Evolutionary conservation across 176 grass and related monocot genomes (phyloP).

Genomic region (Musa acuminata): DNA sequence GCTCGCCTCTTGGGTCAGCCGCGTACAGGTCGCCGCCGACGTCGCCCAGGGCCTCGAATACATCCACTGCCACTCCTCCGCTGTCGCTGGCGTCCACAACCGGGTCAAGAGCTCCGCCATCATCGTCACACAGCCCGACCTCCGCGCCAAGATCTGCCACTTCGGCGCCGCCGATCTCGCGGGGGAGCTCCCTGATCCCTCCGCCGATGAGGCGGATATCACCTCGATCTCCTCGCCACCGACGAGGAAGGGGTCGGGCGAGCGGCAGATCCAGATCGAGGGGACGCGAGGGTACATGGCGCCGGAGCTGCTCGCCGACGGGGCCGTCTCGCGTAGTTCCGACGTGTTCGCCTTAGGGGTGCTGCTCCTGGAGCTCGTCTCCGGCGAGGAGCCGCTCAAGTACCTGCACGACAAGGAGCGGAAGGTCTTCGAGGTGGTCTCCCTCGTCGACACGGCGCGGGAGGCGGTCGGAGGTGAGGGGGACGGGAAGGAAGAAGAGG

Average conservation of each 20-base stretch:
- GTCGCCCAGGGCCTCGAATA: constrained; percentile 3
- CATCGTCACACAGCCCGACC: constrained; percentile 33
- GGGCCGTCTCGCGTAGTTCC: constrained; percentile 42
- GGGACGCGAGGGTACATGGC: constrained; percentile 80
- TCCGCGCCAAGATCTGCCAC: constrained; percentile 5
- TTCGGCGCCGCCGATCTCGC: background rate
- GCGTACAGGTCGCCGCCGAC: constrained; percentile 42
- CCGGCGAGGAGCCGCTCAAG: constrained; percentile 53
- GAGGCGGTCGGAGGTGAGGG: constrained; percentile 16
- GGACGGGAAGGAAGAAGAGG: constrained; percentile 29
- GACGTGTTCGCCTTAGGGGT: constrained; percentile 75
- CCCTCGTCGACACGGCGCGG: constrained; percentile 43
- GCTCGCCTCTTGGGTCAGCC: constrained; percentile 36
- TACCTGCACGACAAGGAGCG: constrained; percentile 33
- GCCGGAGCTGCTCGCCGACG: constrained; percentile 1
- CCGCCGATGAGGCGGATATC: background rate
- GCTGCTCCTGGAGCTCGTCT: constrained; percentile 69
- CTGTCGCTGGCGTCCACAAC: constrained; percentile 27
- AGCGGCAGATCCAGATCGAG: constrained; percentile 46
- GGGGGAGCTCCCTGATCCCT: background rate
- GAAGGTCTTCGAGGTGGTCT: constrained; percentile 43
- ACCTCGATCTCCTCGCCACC: background rate
- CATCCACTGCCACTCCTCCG: constrained; percentile 28
- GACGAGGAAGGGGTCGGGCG: constrained; percentile 8
- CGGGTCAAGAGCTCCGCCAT: constrained; percentile 28